Base-by-base conservation (phyloP, 2,329 filamentous ascomycete genomes). In the Rhynchosporium secalis region DNA sequence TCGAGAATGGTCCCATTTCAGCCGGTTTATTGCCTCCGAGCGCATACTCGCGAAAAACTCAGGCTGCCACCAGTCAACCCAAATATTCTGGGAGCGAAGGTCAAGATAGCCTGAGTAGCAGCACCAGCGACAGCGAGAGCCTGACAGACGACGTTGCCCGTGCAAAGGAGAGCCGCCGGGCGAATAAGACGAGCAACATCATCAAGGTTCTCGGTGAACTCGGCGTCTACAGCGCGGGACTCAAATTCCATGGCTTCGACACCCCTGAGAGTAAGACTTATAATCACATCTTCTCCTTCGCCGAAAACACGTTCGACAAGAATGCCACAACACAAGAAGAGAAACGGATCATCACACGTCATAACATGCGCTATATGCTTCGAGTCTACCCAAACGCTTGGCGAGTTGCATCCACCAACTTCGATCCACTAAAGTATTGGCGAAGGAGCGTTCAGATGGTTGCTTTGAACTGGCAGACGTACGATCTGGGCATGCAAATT, bases 381-480 rank as follows among this genome's bases (percentile, higher is more conserved):
- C 89, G 95, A 48, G 92, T 98, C 9, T 99, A 99, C 73, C 95
- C 95, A 6, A 90, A 91, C 60, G 88, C 86, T 43, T 87, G 86
- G 69, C 89, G 95, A 33, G 81, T 98, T 61, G 86, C 86, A 40
- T 98, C 95, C 0, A 91, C 89, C 70, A 99, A 99, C 77, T 98
- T 97, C 72, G 92, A 97, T 71, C 95, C 95, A 0, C 84, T 96
- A 66, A 87, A 89, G 65, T 96, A 95, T 74, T 99, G 95, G 95
- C 88, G 94, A 57, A 88, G 92, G 48, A 95, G 95, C 38, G 95
- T 97, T 20, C 95, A 99, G 77, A 98, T 99, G 94, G 92, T 90
- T 13, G 95, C 95, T 0, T 81, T 98, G 66, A 99, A 99, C 77
- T 98, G 95, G 94, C 95, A 99, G 77, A 98, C 93, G 0, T 97